Base-by-base conservation (phyloP, 139 green algal genomes). In the Chlorella sp. region DNA sequence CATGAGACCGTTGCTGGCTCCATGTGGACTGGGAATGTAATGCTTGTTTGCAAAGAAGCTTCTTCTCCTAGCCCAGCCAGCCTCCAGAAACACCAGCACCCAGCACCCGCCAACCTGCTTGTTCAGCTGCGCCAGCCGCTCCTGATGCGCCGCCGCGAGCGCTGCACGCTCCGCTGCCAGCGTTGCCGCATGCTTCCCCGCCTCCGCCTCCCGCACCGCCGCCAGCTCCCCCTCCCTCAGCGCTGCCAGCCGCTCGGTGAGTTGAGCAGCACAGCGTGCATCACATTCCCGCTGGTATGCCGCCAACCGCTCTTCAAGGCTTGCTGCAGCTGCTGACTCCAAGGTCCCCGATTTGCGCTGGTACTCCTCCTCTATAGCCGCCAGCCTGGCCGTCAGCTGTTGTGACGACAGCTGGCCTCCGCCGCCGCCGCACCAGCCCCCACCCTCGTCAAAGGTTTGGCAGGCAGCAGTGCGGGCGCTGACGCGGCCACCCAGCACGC, bases 341-440 rank as follows among this genome's bases (percentile, higher is more conserved):
- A 32, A 24, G 1, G 89, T 34, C 9, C 22, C 42, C 40, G 66
- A 14, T 40, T 92, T 28, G 42, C 42, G 40, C 32, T n/a, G n/a
- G 36, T 84, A 92, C 24, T 92, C 68, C 0, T 86, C n/a, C 42
- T 92, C 89, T 12, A 92, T 83, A 2, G n/a, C 30, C 22, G 73
- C 66, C 66, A 92, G 84, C 40, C 87, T 30, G 2, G 53, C 18
- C 30, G 76, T 3, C 30, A 90, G 87, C 39, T 81, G 79, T 18
- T 57, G 77, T 0, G 78, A 81, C 3, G 86, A 68, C 21, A 32
- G 75, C 75, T 48, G 21, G 86, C 57, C 37, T 0, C 39, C 26
- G 66, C 30, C 66, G 12, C 2, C 21, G 24, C 34, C 34, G 66
- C 26, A 18, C 5, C 42, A 28, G 24, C 30, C 79, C 7, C 18